A percentile compares a stretch with the other conserved stretches of the same genome.
Evolutionary conservation across 225 moss, liverwort and hornwort species (phyloP).

Genomic region (Climacium dendroides): DNA sequence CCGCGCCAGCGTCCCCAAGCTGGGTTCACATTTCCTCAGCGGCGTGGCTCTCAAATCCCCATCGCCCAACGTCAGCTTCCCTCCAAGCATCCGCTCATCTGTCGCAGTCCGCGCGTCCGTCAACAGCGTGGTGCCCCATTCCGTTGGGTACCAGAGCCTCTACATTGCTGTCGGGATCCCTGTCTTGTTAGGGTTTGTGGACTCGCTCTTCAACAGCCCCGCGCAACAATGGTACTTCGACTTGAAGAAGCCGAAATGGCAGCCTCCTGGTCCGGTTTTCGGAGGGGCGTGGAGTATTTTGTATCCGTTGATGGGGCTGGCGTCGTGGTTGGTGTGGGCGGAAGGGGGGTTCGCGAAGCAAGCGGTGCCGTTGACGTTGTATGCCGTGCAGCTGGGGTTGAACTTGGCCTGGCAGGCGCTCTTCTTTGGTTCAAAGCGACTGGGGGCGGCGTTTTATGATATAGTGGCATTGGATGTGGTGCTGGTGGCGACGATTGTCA

Average conservation of each 20-base stretch:
- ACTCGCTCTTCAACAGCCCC: slow-evolving; percentile 33
- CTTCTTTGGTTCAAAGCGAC: slow-evolving; percentile 27
- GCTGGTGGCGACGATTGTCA: slow-evolving; percentile 18
- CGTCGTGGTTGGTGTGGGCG: slow-evolving; percentile 50
- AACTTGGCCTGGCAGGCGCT: slow-evolving; percentile 49
- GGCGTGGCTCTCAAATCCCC: neutral
- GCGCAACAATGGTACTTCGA: slow-evolving; percentile 38
- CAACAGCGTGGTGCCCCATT: neutral
- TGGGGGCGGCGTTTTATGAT: slow-evolving; percentile 29
- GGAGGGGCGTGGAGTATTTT: slow-evolving; percentile 40
- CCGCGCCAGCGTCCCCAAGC: neutral
- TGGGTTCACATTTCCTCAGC: neutral
- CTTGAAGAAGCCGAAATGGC: slow-evolving; percentile 43
- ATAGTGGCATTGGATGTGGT: slow-evolving; percentile 10
- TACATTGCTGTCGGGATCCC: slow-evolving; percentile 31
- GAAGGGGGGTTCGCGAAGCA: slow-evolving; percentile 41
- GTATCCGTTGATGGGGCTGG: slow-evolving; percentile 47
- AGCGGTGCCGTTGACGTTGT: slow-evolving; percentile 22
- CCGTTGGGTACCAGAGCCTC: slow-evolving; percentile 24
- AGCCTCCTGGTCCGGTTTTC: slow-evolving; percentile 36
- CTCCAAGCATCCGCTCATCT: neutral
- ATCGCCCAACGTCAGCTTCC: neutral
- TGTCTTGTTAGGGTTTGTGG: slow-evolving; percentile 14
- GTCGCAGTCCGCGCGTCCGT: neutral
- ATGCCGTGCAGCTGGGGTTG: slow-evolving; percentile 27